Base-by-base conservation (phyloP, 2,329 filamentous ascomycete species). In the Verticillium dahliae region DNA sequence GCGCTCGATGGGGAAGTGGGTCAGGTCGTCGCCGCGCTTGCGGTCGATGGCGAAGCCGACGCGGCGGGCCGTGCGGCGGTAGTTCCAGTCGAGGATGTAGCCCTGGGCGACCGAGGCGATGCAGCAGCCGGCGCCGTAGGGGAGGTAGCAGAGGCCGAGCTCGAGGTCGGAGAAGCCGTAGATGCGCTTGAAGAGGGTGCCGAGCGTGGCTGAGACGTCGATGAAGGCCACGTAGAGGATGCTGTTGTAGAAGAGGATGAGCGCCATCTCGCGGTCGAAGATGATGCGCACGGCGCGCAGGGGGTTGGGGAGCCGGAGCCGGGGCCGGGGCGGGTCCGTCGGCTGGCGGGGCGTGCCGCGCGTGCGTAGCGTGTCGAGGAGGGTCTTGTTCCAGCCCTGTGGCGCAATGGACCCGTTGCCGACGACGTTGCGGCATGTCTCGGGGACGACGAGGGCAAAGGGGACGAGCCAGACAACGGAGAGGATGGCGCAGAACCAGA, bases 401-500 rank as follows among this genome's bases (percentile, higher is more conserved):
- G 86, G 80, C 1, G 81, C 81, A 9, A 88, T 74, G 0, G 84
- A 86, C n/a, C 86, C 83, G 70, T 89, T 83, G 31, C 84, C 85
- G 9, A 88, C 85, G 7, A 88, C 80, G 45, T 80, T 82, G 27
- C 83, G 79, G 62, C 80, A 81, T 9, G 83, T 86, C 71, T 86
- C 83, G 0, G 87, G 88, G 7, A 88, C 77, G 5, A 83, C 76
- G 11, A 88, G 65, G 2, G 80, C 67, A 62, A 85, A 84, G 0
- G 84, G 79, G 2, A 88, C 62, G 34, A 88, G 71, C 71, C 82
- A 84, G 0, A 74, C 72, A 3, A 72, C 71, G 18, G 78, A 74
- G 39, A 83, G 73, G 41, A 90, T 87, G 41, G 83, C 78, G 61
- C 88, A 78, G 68, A 90, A 89, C 87, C 87, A 90, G 67, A 90